These are phyloP conservation scores for Talaromyces piceae DNA, from an alignment of 2,329 filamentous ascomycete species.

Conservation along the genomic window DNA sequence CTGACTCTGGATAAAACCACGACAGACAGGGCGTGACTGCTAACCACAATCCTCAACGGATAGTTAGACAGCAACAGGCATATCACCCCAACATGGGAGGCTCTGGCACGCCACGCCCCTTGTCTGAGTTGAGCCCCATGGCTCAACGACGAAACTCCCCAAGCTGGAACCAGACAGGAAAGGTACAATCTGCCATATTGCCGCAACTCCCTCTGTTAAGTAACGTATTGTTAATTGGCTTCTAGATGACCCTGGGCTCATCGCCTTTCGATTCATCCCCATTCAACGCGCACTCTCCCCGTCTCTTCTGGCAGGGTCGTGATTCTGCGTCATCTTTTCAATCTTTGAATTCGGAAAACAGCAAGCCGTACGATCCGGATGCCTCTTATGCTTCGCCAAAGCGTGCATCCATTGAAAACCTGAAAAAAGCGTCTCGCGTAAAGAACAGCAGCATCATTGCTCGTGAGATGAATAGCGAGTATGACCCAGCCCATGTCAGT, in stretches of 20 bases:
- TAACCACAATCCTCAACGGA: background rate
- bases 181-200: slow-evolving; percentile 47
- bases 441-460: slow-evolving; percentile 98
- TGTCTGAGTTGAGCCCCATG: slow-evolving; percentile 82
- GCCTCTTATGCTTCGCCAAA: slow-evolving; percentile 65
- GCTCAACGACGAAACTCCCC: slow-evolving; percentile 87
- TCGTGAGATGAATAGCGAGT: slow-evolving; percentile 84
- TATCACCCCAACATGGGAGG: slow-evolving; percentile 48
- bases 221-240: background rate
- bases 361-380: slow-evolving; percentile 49
- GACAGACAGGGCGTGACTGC: background rate
- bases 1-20: background rate
- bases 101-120: slow-evolving; percentile 58
- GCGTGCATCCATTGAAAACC: slow-evolving; percentile 86
- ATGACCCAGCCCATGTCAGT: slow-evolving; percentile 72
- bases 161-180: slow-evolving; percentile 70
- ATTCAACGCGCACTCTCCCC: slow-evolving; percentile 61
- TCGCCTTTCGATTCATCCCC: slow-evolving; percentile 84
- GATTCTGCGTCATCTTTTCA: slow-evolving; percentile 60
- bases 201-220: background rate
- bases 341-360: slow-evolving; percentile 61
- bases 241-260: slow-evolving; percentile 62
- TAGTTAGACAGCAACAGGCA: background rate
- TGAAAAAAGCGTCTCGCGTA: slow-evolving; percentile 89
- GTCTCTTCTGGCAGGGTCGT: slow-evolving; percentile 80